These are phyloP conservation scores for Aurinia saxatilis DNA, from an alignment of 345 rosid genomes.

Conservation along the genomic window DNA sequence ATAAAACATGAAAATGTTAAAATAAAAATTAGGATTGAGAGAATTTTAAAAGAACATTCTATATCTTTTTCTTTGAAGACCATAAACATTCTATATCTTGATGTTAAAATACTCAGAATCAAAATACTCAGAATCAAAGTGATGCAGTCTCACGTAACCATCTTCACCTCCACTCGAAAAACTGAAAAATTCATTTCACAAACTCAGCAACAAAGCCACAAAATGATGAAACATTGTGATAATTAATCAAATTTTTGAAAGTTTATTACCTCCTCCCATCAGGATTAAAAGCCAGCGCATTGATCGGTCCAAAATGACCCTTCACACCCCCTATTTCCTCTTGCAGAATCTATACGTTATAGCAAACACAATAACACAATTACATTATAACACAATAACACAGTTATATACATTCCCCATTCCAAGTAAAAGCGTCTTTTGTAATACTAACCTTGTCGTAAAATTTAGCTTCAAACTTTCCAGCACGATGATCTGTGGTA, in stretches of 20 bases:
- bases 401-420: background rate
- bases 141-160: constrained; percentile 92
- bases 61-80: too few relatives aligned
- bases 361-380: background rate
- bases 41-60: background rate
- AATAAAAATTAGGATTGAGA: background rate
- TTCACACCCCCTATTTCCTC: constrained; percentile 96
- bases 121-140: constrained; percentile 78
- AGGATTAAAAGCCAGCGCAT: constrained; percentile 92
- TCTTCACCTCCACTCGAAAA: constrained; percentile 98
- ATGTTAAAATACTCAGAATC: constrained; percentile 79
- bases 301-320: constrained; percentile 97
- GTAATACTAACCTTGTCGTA: constrained; percentile 39
- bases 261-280: constrained; percentile 79
- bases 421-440: background rate
- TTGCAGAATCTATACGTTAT: constrained; percentile 49
- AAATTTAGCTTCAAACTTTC: constrained; percentile 96
- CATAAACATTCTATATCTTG: constrained; percentile 44
- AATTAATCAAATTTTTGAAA: background rate
- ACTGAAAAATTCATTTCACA: constrained; percentile 28
- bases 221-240: background rate
- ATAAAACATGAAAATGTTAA: background rate
- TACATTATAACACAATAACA: too few relatives aligned
- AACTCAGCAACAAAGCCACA: background rate
- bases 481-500: constrained; percentile 95